phyloP scores from a whole-genome alignment of 164 flowering plant genomes.

The Piper longum region DNA sequence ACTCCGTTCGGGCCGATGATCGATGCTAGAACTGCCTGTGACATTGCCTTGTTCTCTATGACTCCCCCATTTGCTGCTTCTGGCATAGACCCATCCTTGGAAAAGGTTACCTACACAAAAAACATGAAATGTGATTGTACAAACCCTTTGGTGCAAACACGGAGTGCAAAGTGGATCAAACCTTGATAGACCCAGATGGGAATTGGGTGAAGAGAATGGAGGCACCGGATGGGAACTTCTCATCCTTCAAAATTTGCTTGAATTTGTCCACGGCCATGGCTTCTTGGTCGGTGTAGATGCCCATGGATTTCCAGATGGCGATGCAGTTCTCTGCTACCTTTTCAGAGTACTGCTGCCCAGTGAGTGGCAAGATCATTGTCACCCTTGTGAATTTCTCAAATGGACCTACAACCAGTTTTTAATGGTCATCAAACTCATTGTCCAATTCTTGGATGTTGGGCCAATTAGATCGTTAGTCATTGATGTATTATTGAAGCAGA shows the following conservation, averaged over 20 bases:
- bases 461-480: too few relatives aligned
- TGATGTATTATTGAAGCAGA: too few relatives aligned
- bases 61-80: slow-evolving; percentile 30
- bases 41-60: slow-evolving; percentile 48
- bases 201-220: slow-evolving; percentile 67
- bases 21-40: slow-evolving; percentile 55
- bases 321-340: slow-evolving; percentile 78
- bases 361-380: slow-evolving; percentile 56
- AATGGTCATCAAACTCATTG: not conserved
- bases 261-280: slow-evolving; percentile 53
- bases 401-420: slow-evolving; percentile 29
- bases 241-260: slow-evolving; percentile 44
- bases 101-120: slow-evolving; percentile 37
- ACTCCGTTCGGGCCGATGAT: slow-evolving; percentile 67
- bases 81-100: slow-evolving; percentile 41
- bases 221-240: slow-evolving; percentile 59
- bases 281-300: slow-evolving; percentile 52
- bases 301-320: slow-evolving; percentile 50
- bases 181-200: slow-evolving; percentile 45
- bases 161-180: slow-evolving; percentile 5
- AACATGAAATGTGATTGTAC: not conserved
- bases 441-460: too few relatives aligned
- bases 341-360: slow-evolving; percentile 63
- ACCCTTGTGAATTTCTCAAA: slow-evolving; percentile 65
- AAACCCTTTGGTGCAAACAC: not conserved